phyloP scores from a whole-genome alignment of 306 rosid species.

The Clitoria ternatea region DNA sequence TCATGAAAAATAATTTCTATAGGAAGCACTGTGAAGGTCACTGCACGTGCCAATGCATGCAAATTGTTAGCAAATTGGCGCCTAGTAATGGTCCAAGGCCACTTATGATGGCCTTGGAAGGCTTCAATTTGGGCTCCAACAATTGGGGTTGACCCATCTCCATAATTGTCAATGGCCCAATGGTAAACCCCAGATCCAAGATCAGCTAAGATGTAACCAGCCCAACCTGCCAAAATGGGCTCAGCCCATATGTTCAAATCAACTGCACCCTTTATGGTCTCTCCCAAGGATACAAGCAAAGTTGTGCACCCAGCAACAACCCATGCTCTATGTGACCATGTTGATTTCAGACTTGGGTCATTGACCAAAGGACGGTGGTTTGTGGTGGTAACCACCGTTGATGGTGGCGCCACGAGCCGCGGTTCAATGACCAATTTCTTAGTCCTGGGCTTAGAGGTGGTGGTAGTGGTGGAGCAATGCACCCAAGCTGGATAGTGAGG shows the following conservation, averaged over 20 bases:
- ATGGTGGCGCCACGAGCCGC: not conserved
- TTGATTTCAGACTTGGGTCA: slow-evolving; percentile 60
- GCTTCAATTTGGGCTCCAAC: slow-evolving; percentile 82
- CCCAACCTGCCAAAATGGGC: slow-evolving; percentile 33
- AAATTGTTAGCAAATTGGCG: slow-evolving; percentile 86
- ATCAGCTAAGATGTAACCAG: slow-evolving; percentile 74
- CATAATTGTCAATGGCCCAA: slow-evolving; percentile 88
- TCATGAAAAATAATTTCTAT: slow-evolving; percentile 49
- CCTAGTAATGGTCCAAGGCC: slow-evolving; percentile 84
- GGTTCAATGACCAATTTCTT: slow-evolving; percentile 33
- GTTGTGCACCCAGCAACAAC: slow-evolving; percentile 45
- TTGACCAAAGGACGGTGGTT: slow-evolving; percentile 29
- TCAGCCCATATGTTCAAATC: slow-evolving; percentile 28
- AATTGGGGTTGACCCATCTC: slow-evolving; percentile 53
- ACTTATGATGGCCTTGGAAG: slow-evolving; percentile 88
- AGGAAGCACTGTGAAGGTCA: slow-evolving; percentile 66
- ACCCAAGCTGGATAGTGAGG: not conserved
- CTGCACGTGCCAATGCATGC: slow-evolving; percentile 61
- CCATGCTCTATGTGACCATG: slow-evolving; percentile 89
- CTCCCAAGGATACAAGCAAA: slow-evolving; percentile 32
- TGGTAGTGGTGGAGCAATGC: slow-evolving; percentile 34
- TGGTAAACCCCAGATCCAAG: slow-evolving; percentile 90
- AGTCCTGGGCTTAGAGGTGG: slow-evolving; percentile 25
- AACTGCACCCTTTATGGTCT: slow-evolving; percentile 32
- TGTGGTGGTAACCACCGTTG: not conserved